Base-by-base conservation (phyloP, 495 filamentous ascomycete species). In the Astrothelium subdiscretum region DNA sequence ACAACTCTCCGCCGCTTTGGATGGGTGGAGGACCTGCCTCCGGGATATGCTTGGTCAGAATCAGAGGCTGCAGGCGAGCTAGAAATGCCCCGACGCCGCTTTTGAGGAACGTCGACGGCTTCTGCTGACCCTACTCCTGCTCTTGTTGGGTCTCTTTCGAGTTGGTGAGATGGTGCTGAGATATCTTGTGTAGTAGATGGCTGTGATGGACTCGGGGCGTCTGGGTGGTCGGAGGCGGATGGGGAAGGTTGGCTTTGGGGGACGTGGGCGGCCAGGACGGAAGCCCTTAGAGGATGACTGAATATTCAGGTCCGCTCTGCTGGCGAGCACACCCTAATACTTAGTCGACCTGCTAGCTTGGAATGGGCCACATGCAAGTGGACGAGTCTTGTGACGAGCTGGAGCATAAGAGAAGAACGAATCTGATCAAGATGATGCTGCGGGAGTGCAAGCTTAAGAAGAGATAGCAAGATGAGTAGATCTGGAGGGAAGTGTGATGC, bases 201-300 rank as follows among this genome's bases (percentile, higher is more conserved):
- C 71, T 64, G 73, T 63, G 73, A 69, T 63, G 70, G 66, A 68
- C 57, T 68, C 69, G 75, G 63, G 42, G 67, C 68, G 75, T 69
- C 62, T 74, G 83, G 82, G 77, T 77, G 71, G 81, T 83, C 84
- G 83, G 83, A 71, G 74, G 78, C 71, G 81, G 77, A 72, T 76
- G 78, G 80, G 77, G 82, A 73, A 68, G 75, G 69, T 61, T 72
- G 71, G 66, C 74, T 73, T 60, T 73, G 71, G 66, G 77, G 68
- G 67, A 66, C 70, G 75, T 83, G 75, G 79, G 82, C 74, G 76
- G 83, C 85, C 85, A 87, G 85, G 78, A 83, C 84, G 83, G 80
- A 76, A 57, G 64, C 60, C 67, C 65, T 48, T 15, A 29, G 43
- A 1, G 35, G 52, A 27, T 35, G 24, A 26, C 38, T 20, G 51